Evolutionary conservation across 495 filamentous ascomycete genomes (phyloP).

Genomic region (Podospora australis): DNA sequence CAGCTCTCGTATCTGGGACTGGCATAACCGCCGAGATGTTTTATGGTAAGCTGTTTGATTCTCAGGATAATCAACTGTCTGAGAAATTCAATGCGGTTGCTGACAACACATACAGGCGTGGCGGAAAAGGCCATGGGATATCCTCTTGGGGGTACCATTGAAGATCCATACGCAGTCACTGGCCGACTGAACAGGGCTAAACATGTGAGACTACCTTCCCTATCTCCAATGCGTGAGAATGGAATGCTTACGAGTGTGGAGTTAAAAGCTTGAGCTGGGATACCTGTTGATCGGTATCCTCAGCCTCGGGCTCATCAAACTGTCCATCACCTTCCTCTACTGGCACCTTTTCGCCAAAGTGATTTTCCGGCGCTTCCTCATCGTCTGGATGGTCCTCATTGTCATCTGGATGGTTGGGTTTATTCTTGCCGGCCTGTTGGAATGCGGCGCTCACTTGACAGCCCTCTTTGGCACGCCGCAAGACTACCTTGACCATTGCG

Average conservation of each 20-base stretch:
- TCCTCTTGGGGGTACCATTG: constrained; percentile 2
- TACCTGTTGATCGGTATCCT: constrained; percentile 8
- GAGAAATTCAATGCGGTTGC: not conserved
- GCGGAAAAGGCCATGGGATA: constrained; percentile 3
- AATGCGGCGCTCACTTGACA: constrained; percentile 12
- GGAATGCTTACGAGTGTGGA: not conserved
- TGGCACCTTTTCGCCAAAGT: constrained; percentile 17
- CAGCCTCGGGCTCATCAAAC: constrained; percentile 10
- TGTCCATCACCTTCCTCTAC: constrained; percentile 14
- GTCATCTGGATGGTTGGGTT: constrained; percentile 10
- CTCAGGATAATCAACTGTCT: not conserved
- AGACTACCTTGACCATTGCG: constrained; percentile 10
- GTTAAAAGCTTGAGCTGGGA: not conserved
- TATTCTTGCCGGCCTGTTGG: constrained; percentile 5
- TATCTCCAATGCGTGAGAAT: not conserved
- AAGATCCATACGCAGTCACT: constrained; percentile 6
- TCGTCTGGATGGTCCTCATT: constrained; percentile 13
- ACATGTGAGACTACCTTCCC: constrained; percentile 2
- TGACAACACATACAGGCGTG: constrained; percentile 3
- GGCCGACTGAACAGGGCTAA: constrained; percentile 9
- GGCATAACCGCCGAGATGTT: constrained; percentile 8
- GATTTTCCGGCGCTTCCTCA: constrained; percentile 15
- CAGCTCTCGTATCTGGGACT: constrained; percentile 3
- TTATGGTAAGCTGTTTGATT: not conserved
- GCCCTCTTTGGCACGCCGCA: constrained; percentile 5